Base-by-base conservation (phyloP, 2,329 filamentous ascomycete genomes). In the Zasmidium cellare region DNA sequence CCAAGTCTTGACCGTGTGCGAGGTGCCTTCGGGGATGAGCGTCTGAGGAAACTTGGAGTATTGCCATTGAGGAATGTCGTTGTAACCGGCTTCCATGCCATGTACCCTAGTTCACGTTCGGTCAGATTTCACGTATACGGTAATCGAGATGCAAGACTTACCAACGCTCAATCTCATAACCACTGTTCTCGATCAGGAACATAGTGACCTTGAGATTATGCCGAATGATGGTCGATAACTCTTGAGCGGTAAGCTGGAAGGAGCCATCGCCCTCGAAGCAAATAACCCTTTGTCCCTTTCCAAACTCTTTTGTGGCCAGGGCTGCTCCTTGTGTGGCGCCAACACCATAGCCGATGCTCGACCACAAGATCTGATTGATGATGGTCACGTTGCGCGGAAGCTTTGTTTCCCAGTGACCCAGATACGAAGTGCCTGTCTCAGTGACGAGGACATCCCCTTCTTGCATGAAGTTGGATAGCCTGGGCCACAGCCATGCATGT, bases 361-460 rank as follows among this genome's bases (percentile, higher is more conserved):
- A 83, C 85, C 85, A 88, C 12, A 94, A 84, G 2, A 90, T 87
- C 71, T 94, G 91, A 53, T 85, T 91, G 68, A 96, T 84, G 18
- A 89, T 89, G 7, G 84, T 90, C n/a, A 92, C 89, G n/a, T 83
- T 82, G 2, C 79, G 72, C 0, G 91, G 91, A 77, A 96, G 94
- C 45, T 84, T 84, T 3, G 91, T 92, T 57, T 92, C 90, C 85
- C 89, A 91, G 67, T 94, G 90, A 56, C 92, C 92, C 72, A 96
- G 93, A 76, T 92, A 93, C 57, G 91, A 81, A 0, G 92, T 96
- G 41, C 91, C 92, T 1, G 91, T 96, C 73, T 96, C 92, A 0
- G 91, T 93, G 51, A 96, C 83, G 55, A 96, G 79, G 56, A 96
- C 84, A 68, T 96, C 92, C 47, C 86, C 81, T 54, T 86, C 79